Conservation (phyloP, 2,329 filamentous ascomycete genomes). For the Claviceps purpurea region DNA sequence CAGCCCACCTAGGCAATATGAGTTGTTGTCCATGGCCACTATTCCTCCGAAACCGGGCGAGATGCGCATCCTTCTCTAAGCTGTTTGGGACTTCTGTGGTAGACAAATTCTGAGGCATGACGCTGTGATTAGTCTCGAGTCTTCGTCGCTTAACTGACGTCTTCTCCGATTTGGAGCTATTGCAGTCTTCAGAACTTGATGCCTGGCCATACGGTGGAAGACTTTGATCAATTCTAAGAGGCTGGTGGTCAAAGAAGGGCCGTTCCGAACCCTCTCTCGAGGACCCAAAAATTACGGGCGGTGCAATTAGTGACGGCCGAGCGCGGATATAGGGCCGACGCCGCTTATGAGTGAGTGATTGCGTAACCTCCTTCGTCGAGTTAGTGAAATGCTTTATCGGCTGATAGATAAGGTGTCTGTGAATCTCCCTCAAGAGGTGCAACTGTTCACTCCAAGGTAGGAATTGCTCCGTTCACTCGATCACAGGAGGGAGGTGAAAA, state of each 20-base stretch:
- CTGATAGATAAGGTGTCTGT: background rate
- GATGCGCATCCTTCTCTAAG: background rate
- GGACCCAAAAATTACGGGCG: constrained; percentile 11
- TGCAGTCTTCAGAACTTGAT: constrained; percentile 18
- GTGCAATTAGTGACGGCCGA: constrained; percentile 10
- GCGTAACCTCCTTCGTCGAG: constrained; percentile 18
- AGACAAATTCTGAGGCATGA: constrained; percentile 17
- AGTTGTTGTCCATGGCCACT: constrained; percentile 9
- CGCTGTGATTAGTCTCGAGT: constrained; percentile 14
- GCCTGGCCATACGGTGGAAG: constrained; percentile 18
- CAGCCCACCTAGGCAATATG: constrained; percentile 11
- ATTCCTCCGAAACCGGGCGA: background rate
- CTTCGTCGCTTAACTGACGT: constrained; percentile 19
- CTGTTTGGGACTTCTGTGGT: background rate
- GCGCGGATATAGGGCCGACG: constrained; percentile 14
- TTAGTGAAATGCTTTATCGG: constrained; percentile 20
- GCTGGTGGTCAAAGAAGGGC: constrained; percentile 11
- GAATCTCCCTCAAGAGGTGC: background rate
- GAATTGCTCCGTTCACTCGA: background rate
- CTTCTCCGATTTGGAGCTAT: constrained; percentile 13
- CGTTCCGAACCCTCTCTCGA: constrained; percentile 5
- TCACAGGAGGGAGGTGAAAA: background rate
- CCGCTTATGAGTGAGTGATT: constrained; percentile 16
- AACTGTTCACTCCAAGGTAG: background rate
- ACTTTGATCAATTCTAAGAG: constrained; percentile 14